These are phyloP conservation scores for Flueggea neowawraea DNA, from an alignment of 441 rosid genomes.

Conservation along the genomic window DNA sequence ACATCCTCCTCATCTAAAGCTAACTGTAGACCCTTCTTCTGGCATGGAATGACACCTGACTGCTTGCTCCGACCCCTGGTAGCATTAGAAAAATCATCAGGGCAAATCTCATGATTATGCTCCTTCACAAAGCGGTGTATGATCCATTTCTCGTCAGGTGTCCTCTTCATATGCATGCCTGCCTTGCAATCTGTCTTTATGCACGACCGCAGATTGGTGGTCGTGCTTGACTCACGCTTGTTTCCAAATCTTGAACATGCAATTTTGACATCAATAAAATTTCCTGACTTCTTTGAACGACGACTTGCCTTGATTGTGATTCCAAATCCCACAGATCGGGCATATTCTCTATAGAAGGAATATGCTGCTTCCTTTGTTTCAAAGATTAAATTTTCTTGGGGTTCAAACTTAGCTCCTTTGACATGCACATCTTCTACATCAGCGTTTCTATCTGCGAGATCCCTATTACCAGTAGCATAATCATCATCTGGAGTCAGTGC, in stretches of 20 bases:
- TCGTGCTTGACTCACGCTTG: conserved; percentile 34
- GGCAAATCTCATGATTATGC: conserved; percentile 64
- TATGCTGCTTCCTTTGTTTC: conserved; percentile 61
- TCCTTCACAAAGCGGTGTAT: conserved; percentile 46
- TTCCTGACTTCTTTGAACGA: conserved; percentile 51
- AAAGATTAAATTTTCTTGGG: conserved; percentile 40
- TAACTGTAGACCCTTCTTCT: conserved; percentile 46
- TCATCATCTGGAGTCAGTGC: conserved; percentile 17
- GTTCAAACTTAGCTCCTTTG: conserved; percentile 21
- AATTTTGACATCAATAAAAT: conserved; percentile 65
- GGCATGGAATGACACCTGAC: conserved; percentile 20
- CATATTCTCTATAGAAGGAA: conserved; percentile 60
- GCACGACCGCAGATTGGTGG: conserved; percentile 42
- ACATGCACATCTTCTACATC: conserved; percentile 14
- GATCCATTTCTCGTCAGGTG: conserved; percentile 55
- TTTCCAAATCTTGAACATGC: conserved; percentile 62
- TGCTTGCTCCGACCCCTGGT: conserved; percentile 45
- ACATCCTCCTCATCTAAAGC: conserved; percentile 41
- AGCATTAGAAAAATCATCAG: conserved; percentile 40
- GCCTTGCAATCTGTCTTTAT: conserved; percentile 65
- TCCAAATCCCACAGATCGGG: conserved; percentile 54
- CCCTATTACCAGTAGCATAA: conserved; percentile 12
- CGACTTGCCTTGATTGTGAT: conserved; percentile 61
- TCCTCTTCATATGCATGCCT: conserved; percentile 65
- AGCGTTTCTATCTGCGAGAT: conserved; percentile 13